Conservation (phyloP, 2,329 filamentous ascomycete genomes). For the Cordyceps militaris region DNA sequence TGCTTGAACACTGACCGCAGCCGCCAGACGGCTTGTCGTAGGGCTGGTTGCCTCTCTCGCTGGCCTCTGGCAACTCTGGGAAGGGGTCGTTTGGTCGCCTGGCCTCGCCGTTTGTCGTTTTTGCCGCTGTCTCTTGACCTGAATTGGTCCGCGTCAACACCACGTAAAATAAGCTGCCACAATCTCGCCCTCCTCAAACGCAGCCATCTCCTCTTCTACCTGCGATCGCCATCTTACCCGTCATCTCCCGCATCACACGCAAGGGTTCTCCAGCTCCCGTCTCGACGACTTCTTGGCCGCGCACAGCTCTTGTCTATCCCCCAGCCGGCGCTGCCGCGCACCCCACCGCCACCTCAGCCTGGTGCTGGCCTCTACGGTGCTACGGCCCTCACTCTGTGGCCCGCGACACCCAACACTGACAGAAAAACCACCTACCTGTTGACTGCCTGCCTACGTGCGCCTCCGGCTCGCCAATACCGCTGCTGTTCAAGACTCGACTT, state of each 20-base stretch:
- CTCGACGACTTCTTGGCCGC: neutral
- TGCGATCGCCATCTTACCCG: neutral
- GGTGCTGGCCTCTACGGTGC: conserved; percentile 7
- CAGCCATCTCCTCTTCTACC: neutral
- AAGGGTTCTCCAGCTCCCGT: neutral
- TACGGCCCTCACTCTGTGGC: conserved; percentile 1
- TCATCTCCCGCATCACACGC: neutral
- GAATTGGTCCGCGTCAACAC: neutral
- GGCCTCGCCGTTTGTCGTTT: neutral
- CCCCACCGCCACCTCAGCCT: conserved; percentile 12
- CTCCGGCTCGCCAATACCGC: neutral
- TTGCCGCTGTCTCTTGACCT: neutral
- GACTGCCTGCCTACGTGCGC: neutral
- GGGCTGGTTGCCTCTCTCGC: neutral
- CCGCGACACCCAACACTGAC: conserved; percentile 6
- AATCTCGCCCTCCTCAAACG: neutral
- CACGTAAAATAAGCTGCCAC: neutral
- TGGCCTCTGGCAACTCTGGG: too few species aligned
- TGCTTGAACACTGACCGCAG: neutral
- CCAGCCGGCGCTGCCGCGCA: neutral
- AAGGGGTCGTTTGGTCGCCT: neutral
- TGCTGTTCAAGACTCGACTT: neutral
- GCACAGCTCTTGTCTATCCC: neutral
- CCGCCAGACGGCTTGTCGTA: neutral
- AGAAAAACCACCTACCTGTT: neutral